Conservation (phyloP, 2,329 filamentous ascomycete genomes). For the Aureobasidium lini region DNA sequence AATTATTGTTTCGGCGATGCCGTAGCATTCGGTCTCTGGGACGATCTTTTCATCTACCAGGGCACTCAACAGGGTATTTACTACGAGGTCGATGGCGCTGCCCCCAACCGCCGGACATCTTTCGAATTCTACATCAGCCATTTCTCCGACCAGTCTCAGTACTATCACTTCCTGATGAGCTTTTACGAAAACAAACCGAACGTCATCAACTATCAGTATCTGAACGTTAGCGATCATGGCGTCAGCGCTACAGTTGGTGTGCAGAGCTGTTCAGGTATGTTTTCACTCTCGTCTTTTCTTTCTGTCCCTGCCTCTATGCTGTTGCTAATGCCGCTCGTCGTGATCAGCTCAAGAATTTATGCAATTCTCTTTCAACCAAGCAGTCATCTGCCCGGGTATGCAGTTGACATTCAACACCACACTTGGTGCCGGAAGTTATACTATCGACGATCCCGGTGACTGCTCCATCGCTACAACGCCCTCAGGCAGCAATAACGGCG, state of each 20-base stretch:
- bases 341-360: neutral
- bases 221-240: constrained; percentile 15
- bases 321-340: neutral
- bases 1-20: neutral
- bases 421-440: neutral
- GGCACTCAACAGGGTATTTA: constrained; percentile 20
- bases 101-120: constrained; percentile 7
- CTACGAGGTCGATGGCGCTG: constrained; percentile 17
- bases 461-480: neutral
- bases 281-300: neutral
- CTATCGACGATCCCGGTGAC: neutral
- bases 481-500: neutral
- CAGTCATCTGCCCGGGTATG: constrained; percentile 11
- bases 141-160: constrained; percentile 8
- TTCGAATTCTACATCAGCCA: constrained; percentile 17
- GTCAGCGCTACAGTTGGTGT: constrained; percentile 13
- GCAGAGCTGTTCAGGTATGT: constrained; percentile 2
- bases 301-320: too few relatives aligned
- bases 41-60: constrained; percentile 19
- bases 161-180: constrained; percentile 19
- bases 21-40: constrained; percentile 13
- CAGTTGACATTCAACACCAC: neutral
- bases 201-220: constrained; percentile 14
- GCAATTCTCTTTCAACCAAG: constrained; percentile 13
- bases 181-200: constrained; percentile 4